phyloP scores from a whole-genome alignment of 345 rosid genomes.

The Eucalyptus erythrocorys region DNA sequence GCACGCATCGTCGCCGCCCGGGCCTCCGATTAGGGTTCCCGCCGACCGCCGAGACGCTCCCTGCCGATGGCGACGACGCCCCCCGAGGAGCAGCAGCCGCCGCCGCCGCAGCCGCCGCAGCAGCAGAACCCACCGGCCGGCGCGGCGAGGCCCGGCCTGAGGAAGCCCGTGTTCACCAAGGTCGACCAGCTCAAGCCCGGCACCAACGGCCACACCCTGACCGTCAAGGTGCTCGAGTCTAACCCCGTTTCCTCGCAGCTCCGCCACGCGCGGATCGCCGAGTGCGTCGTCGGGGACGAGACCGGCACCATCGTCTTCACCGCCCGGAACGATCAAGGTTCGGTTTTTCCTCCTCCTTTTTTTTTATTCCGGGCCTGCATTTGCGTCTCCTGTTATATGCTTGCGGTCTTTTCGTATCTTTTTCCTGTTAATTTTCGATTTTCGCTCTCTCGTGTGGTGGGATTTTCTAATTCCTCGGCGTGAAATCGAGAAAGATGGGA shows the following conservation, averaged over 20 bases:
- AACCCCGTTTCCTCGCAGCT: constrained; percentile 12
- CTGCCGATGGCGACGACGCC: background rate
- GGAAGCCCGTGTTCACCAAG: constrained; percentile 36
- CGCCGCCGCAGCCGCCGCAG: background rate
- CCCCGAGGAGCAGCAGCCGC: background rate
- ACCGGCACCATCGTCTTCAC: constrained; percentile 27
- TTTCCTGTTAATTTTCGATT: background rate
- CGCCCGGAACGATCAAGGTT: constrained; percentile 35
- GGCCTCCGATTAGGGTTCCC: background rate
- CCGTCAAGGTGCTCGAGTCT: constrained; percentile 18
- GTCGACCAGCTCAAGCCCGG: constrained; percentile 35
- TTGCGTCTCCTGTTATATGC: background rate
- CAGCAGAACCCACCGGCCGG: background rate
- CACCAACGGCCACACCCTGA: constrained; percentile 26
- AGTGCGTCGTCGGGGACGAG: constrained; percentile 43
- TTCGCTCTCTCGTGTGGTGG: background rate
- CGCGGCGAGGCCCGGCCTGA: constrained; percentile 8
- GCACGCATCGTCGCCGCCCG: background rate
- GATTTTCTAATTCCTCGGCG: background rate
- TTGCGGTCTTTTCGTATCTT: background rate
- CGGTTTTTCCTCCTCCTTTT: background rate
- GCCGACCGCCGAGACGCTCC: background rate
- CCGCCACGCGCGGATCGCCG: constrained; percentile 22
- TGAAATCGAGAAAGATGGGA: background rate
- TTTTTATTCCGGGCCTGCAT: background rate